Evolutionary conservation across 2,329 filamentous ascomycete species (phyloP).

Genomic region (Akanthomyces dipterigenus): DNA sequence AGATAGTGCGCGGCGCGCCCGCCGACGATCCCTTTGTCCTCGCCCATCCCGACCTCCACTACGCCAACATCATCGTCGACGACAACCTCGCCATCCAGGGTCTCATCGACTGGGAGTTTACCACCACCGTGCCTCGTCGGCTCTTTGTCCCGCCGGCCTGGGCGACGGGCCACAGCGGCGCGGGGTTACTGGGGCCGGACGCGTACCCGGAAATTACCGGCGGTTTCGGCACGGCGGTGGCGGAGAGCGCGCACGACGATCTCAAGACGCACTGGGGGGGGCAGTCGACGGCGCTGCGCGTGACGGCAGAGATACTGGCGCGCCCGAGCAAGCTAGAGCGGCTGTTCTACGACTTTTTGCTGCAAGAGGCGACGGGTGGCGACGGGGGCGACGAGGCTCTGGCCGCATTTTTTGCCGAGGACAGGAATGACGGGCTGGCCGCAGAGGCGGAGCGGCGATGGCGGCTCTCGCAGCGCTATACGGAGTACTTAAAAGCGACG

Average conservation of each 20-base stretch:
- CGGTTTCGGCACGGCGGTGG: not conserved
- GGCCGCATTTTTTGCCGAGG: not conserved
- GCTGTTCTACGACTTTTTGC: not conserved
- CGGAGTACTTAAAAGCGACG: not conserved
- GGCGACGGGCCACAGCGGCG: slow-evolving; percentile 13
- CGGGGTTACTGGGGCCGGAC: not conserved
- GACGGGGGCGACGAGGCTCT: not conserved
- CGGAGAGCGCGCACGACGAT: not conserved
- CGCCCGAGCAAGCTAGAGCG: not conserved
- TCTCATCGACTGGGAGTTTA: slow-evolving; percentile 23
- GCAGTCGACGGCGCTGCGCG: not conserved
- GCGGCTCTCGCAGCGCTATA: not conserved
- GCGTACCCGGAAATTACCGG: not conserved
- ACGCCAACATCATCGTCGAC: slow-evolving; percentile 20
- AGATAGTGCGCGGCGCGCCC: too few species aligned
- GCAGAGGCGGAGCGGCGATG: not conserved
- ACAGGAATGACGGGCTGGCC: not conserved
- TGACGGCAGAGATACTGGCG: not conserved
- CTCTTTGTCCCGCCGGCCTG: slow-evolving; percentile 17
- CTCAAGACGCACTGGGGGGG: not conserved
- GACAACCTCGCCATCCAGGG: slow-evolving; percentile 18
- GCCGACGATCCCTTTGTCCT: too few species aligned
- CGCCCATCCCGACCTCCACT: too few species aligned
- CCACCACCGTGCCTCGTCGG: slow-evolving; percentile 13
- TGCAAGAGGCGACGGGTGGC: not conserved